Evolutionary conservation across 129 eudicot species (phyloP), one percentile per base, ranked within the genome.

Genomic region (Glebionis coronaria): DNA sequence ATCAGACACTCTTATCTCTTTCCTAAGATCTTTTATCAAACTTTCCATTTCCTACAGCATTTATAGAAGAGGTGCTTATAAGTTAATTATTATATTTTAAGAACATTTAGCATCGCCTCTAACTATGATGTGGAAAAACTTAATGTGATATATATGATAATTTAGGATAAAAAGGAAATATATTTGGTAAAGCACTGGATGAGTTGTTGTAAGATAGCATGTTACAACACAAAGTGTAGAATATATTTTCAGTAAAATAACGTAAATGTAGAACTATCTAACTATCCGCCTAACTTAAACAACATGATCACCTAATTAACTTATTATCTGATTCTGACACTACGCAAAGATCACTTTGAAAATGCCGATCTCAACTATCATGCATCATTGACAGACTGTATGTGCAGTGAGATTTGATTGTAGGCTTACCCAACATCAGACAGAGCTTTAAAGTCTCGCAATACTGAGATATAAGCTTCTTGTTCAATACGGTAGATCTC

Each of bases 361-460:
- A n/a, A n/a, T n/a, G n/a, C n/a, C n/a, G n/a, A n/a, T n/a, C n/a
- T n/a, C n/a, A n/a, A n/a, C n/a, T n/a, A n/a, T n/a, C n/a, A n/a
- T n/a, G n/a, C n/a, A n/a, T n/a, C n/a, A n/a, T n/a, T n/a, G n/a
- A n/a, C n/a, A n/a, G n/a, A n/a, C n/a, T n/a, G n/a, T n/a, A n/a
- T n/a, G n/a, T n/a, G n/a, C n/a, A n/a, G n/a, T n/a, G n/a, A n/a
- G n/a, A n/a, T n/a, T n/a, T n/a, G n/a, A n/a, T n/a, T n/a, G 69
- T 10, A 50, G 27, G 52, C 45, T 23, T 80, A 91, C 98, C 98
- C 98, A 92, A 47, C 95, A 78, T 88, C 96, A 13, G 94, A 85
- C 67, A 88, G 98, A 52, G 98, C 98, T 83, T 92, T 85, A 72
- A 92, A 92, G 54, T 96, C 98, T 31, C 98, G 81, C 27, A 92